Base-by-base conservation (phyloP, 805 yeast genomes). In the Candida ipomoeae region DNA sequence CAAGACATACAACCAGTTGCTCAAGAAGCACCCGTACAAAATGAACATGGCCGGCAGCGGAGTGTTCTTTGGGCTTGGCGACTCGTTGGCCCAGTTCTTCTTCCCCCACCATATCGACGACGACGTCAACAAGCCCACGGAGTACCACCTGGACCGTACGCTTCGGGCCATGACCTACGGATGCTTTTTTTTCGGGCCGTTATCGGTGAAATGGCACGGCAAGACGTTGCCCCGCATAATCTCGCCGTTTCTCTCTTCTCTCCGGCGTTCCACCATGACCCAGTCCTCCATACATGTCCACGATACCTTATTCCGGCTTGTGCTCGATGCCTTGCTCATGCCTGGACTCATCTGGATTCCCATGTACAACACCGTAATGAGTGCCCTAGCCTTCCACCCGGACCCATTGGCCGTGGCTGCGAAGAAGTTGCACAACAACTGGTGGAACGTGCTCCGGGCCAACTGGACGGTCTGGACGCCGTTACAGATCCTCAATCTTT, bases 21-120 rank as follows among this genome's bases (percentile, higher is more conserved):
- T 82, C 40, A 64, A 65, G 53, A 67, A 63, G 35, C 73, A 73
- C 51, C 85, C 87, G 3, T 77, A 73, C 59, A 60, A 72, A 37
- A 79, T 84, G 46, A 83, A 82, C 61, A 77, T 81, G 61, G 44
- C 75, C 26, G 70, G 80, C 46, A 80, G 85, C 1, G 85, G 85
- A 23, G 33, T 70, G 40, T 61, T 73, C 13, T 67, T 77, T 48
- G 72, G 82, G 3, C 49, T 57, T 17, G 78, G 79, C 5, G 80
- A 75, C 53, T 63, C 61, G 32, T 57, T 74, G 44, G 80, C 79
- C 2, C 77, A 74, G 55, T 57, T 57, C 23, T 59, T 68, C 18
- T 68, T 72, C 49, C 77, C 76, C 5, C 69, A 65, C 51, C 61
- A 58, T 46, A 44, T 48, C 35, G 57, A 58, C 46, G 64, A 54